Base-by-base conservation (phyloP, 345 rosid genomes). In the Populus deltoides region DNA sequence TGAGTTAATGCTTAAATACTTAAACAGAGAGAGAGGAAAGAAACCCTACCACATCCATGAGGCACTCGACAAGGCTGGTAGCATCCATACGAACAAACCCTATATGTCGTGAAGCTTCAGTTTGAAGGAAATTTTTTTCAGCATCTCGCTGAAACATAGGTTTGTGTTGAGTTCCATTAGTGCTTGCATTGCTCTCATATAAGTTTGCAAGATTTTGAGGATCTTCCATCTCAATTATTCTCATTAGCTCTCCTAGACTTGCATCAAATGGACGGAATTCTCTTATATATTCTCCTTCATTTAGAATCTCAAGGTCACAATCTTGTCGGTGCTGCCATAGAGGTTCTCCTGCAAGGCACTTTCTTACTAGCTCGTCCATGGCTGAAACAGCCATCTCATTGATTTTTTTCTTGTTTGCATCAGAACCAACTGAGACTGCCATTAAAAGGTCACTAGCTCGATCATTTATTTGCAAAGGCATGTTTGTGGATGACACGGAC, bases 21-120 rank as follows among this genome's bases (percentile, higher is more conserved):
- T 55, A 29, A 47, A 18, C 8, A 16, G 68, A 24, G 25, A 63
- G 22, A 36, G 38, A 25, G 18, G 33, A 75, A 53, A 4, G 7
- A 25, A 67, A 77, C 38, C 83, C 11, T 35, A 82, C 90, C 81
- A 55, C 49, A 75, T 88, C 82, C 87, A 88, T 88, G 8, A 86
- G 73, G 73, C 81, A 75, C n/a, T 84, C 78, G 73, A 84, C 78
- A 78, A 88, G 49, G 47, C 10, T 75, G 8, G 25, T 11, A 9
- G 85, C 62, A 51, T 36, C 75, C 75, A 62, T 39, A 3, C 39
- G n/a, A 67, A 86, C 74, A 45, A 79, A 61, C 75, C 78, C 85
- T 51, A 36, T n/a, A 15, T 70, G 79, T 71, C 86, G 29, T 0
- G 87, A 80, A 73, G 81, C 79, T 81, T 86, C 86, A 6, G 67